Conservation (phyloP, 805 yeast genomes). For the Wickerhamiella brachini region DNA sequence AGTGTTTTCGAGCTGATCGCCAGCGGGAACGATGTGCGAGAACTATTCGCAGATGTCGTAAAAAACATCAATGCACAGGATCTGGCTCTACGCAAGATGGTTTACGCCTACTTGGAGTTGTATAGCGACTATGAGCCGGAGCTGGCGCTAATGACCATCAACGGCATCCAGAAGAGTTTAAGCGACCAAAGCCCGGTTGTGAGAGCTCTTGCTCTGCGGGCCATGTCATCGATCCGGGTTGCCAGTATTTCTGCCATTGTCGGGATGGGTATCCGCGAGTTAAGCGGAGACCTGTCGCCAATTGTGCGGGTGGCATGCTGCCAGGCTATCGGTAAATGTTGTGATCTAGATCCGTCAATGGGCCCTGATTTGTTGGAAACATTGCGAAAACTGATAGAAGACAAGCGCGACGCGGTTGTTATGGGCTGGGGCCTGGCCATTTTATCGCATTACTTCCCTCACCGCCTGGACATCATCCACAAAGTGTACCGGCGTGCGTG, state of each 20-base stretch:
- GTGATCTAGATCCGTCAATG: constrained; percentile 31
- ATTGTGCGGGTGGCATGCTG: constrained; percentile 71
- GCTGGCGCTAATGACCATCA: constrained; percentile 76
- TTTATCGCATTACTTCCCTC: constrained; percentile 38
- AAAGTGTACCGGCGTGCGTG: constrained; percentile 51
- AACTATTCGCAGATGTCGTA: constrained; percentile 61
- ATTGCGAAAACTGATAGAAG: constrained; percentile 45
- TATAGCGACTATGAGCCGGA: constrained; percentile 80
- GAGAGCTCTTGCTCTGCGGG: constrained; percentile 61
- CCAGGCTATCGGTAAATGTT: constrained; percentile 51
- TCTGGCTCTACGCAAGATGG: constrained; percentile 56
- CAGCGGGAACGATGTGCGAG: constrained; percentile 27
- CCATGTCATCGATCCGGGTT: constrained; percentile 71
- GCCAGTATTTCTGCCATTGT: constrained; percentile 72
- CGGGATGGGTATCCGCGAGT: constrained; percentile 54
- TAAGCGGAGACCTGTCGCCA: constrained; percentile 57
- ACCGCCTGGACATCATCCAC: constrained; percentile 54
- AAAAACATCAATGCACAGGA: constrained; percentile 67
- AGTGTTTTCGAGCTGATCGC: constrained; percentile 28
- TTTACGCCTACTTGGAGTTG: constrained; percentile 56
- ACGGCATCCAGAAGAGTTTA: constrained; percentile 77
- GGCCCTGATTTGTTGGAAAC: constrained; percentile 36
- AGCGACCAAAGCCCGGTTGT: constrained; percentile 53
- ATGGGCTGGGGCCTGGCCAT: constrained; percentile 54
- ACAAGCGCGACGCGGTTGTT: constrained; percentile 47